phyloP scores from a whole-genome alignment of 768 basidiomycete genomes.

The Suillus subluteus region DNA sequence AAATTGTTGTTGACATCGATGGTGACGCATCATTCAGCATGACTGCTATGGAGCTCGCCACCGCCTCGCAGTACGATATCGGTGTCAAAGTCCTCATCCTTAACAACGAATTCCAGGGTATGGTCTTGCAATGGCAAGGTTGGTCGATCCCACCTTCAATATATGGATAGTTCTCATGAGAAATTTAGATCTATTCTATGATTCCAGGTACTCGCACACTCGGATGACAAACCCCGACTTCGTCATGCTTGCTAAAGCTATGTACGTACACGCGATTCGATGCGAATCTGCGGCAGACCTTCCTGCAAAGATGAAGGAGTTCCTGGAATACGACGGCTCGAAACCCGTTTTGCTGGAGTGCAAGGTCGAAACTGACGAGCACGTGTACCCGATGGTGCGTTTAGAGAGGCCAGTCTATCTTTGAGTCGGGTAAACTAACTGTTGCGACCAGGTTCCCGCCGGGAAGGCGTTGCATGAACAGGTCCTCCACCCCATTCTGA shows the following conservation, averaged over 20 bases:
- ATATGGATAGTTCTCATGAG: slow-evolving; percentile 6
- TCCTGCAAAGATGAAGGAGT: slow-evolving; percentile 97
- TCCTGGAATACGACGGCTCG: slow-evolving; percentile 89
- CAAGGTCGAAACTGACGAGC: slow-evolving; percentile 79
- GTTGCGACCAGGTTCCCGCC: slow-evolving; percentile 67
- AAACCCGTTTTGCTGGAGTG: slow-evolving; percentile 94
- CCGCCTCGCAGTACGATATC: slow-evolving; percentile 88
- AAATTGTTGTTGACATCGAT: slow-evolving; percentile 94
- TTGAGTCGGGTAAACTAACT: slow-evolving; percentile 9
- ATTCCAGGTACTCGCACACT: slow-evolving; percentile 95
- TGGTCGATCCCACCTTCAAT: slow-evolving; percentile 21
- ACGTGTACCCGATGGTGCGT: slow-evolving; percentile 89
- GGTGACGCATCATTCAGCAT: slow-evolving; percentile 99
- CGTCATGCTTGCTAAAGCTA: slow-evolving; percentile 83
- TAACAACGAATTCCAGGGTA: slow-evolving; percentile 98
- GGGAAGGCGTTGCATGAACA: slow-evolving; percentile 96
- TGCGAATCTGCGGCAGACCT: slow-evolving; percentile 73
- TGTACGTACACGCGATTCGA: slow-evolving; percentile 91
- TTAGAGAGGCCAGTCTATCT: background rate
- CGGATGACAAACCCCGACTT: slow-evolving; percentile 96
- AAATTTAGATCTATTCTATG: slow-evolving; percentile 86
- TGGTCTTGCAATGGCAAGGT: slow-evolving; percentile 99
- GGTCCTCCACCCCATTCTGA: slow-evolving; percentile 69
- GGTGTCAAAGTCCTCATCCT: slow-evolving; percentile 93
- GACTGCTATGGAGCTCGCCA: slow-evolving; percentile 99